A percentile compares a stretch with the other conserved stretches of the same genome.
These are phyloP conservation scores for Colletotrichum sansevieriae DNA, from an alignment of 2,329 filamentous ascomycete species.

Conservation along the genomic window DNA sequence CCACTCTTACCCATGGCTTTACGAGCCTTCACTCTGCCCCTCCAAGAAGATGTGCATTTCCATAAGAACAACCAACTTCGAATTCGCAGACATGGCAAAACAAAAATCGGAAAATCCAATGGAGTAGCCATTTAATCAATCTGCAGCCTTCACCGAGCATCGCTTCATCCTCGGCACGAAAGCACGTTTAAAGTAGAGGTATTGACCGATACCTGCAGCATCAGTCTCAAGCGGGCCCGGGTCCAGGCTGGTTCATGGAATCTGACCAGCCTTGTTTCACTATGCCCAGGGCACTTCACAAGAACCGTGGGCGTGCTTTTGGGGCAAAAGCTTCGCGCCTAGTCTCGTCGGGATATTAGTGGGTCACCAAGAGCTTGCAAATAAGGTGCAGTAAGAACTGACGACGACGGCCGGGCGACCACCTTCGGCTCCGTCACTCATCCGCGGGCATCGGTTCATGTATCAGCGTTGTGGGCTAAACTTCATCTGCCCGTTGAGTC, in stretches of 20 bases:
- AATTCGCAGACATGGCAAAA: neutral
- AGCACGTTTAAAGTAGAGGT: too few species aligned
- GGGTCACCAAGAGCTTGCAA: constrained; percentile 12
- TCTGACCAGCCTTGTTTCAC: constrained; percentile 20
- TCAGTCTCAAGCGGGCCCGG: neutral
- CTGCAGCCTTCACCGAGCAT: neutral
- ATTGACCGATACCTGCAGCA: too few species aligned
- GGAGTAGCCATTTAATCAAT: too few species aligned
- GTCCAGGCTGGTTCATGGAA: constrained; percentile 15
- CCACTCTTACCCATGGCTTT: constrained; percentile 5
- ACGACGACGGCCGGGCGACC: neutral
- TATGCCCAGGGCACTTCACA: constrained; percentile 1
- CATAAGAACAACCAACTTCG: neutral
- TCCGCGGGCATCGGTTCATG: neutral
- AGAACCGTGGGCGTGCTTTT: neutral
- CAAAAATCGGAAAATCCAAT: neutral
- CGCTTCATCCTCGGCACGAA: neutral
- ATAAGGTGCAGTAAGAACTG: neutral
- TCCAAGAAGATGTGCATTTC: neutral
- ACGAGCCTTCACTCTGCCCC: constrained; percentile 6
- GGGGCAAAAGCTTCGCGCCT: constrained; percentile 2
- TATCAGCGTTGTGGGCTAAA: neutral
- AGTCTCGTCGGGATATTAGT: neutral
- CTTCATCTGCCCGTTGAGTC: neutral
- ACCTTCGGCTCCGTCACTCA: constrained; percentile 9